Percentiles rank a stretch among this genome's conserved stretches.
Evolutionary conservation across 805 yeast species (phyloP).

Genomic region (Yamadazyma takamatsuzukensis): DNA sequence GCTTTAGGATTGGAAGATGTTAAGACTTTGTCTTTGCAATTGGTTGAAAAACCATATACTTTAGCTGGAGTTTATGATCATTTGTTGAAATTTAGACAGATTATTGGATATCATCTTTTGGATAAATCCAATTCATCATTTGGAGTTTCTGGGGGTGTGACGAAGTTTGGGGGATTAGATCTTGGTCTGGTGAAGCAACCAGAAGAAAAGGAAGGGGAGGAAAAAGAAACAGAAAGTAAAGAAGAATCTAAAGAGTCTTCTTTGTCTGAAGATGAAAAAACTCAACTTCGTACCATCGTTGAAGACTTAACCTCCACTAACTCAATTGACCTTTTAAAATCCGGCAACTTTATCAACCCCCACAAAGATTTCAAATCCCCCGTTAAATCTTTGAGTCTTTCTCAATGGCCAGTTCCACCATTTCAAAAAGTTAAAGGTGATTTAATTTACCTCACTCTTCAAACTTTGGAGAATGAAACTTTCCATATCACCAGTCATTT

Average conservation of each 20-base stretch:
- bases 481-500: slow-evolving; percentile 75
- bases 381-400: slow-evolving; percentile 52
- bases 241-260: slow-evolving; percentile 8
- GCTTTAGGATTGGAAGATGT: slow-evolving; percentile 17
- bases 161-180: slow-evolving; percentile 42
- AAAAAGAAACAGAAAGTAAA: slow-evolving; percentile 11
- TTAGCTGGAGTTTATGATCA: slow-evolving; percentile 61
- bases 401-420: slow-evolving; percentile 85
- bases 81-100: slow-evolving; percentile 58
- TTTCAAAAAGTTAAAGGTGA: slow-evolving; percentile 67
- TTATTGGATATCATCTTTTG: slow-evolving; percentile 47
- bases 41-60: slow-evolving; percentile 57
- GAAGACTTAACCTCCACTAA: slow-evolving; percentile 1
- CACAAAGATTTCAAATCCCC: slow-evolving; percentile 40
- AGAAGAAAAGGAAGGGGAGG: slow-evolving; percentile 12
- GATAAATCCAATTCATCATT: slow-evolving; percentile 42
- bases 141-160: slow-evolving; percentile 46
- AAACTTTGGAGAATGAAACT: slow-evolving; percentile 78
- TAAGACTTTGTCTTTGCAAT: slow-evolving; percentile 34
- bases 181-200: slow-evolving; percentile 29
- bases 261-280: slow-evolving; percentile 4
- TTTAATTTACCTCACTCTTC: slow-evolving; percentile 67
- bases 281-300: slow-evolving; percentile 6
- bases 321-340: slow-evolving; percentile 12
- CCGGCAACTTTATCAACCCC: slow-evolving; percentile 29